Evolutionary conservation across 2,329 filamentous ascomycete genomes (phyloP).

Genomic region (Apiospora sp.): DNA sequence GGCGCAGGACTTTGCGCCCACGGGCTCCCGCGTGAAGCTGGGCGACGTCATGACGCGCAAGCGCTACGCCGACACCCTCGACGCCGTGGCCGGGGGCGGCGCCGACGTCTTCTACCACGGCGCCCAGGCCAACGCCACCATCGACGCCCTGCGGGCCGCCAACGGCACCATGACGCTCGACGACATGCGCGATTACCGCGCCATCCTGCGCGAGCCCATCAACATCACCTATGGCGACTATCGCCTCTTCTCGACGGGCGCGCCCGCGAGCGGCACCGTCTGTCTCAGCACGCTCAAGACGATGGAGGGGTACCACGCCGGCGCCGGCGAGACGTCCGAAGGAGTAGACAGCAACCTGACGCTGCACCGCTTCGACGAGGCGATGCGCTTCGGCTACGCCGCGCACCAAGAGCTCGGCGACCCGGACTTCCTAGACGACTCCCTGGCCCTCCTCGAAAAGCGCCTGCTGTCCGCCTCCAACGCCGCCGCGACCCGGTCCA

Average conservation of each 20-base stretch:
- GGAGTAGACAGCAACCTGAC: conserved; percentile 67
- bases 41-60: conserved; percentile 83
- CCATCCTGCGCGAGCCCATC: conserved; percentile 69
- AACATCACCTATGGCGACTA: conserved; percentile 74
- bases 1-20: conserved; percentile 88
- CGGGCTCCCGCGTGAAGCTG: conserved; percentile 74
- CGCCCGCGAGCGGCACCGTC: conserved; percentile 82
- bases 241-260: conserved; percentile 72
- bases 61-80: conserved; percentile 79
- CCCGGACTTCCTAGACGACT: conserved; percentile 72
- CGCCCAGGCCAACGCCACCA: conserved; percentile 75
- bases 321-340: conserved; percentile 57
- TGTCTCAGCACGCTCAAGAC: conserved; percentile 81
- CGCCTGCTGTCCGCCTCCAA: conserved; percentile 70
- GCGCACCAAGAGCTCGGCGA: conserved; percentile 83
- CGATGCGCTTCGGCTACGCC: conserved; percentile 89
- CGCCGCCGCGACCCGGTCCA: conserved; percentile 65
- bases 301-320: conserved; percentile 74
- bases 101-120: conserved; percentile 78
- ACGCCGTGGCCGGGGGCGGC: conserved; percentile 77
- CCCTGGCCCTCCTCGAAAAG: conserved; percentile 67
- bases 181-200: conserved; percentile 65
- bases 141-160: conserved; percentile 69
- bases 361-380: conserved; percentile 85
- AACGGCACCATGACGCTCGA: conserved; percentile 77